Evolutionary conservation across 139 green algal genomes (phyloP).

Genomic region (Ettlia oleoabundans): DNA sequence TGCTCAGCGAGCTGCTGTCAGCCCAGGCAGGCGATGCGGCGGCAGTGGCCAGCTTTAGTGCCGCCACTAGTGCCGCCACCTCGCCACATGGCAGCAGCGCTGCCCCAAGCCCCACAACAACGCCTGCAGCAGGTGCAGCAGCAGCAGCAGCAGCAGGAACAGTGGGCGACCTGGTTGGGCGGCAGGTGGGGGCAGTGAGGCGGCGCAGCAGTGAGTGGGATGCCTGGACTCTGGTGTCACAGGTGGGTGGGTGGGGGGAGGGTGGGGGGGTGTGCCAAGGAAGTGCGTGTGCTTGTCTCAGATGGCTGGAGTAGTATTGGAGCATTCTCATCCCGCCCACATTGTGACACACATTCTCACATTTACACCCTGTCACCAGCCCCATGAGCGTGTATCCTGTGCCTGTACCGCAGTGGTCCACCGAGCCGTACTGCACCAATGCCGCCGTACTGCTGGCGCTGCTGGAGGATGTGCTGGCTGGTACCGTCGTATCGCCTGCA

Average conservation of each 20-base stretch:
- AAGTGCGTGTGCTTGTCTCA: background rate
- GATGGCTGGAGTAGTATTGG: background rate
- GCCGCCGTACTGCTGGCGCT: conserved; percentile 46
- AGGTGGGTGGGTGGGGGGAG: background rate
- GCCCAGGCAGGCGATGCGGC: conserved; percentile 1
- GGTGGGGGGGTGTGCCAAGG: background rate
- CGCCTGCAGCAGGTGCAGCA: no score
- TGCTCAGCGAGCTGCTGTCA: conserved; percentile 31
- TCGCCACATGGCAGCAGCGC: no score
- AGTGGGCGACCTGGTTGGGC: background rate
- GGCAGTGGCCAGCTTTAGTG: background rate
- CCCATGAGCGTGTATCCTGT: background rate
- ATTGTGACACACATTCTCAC: no score
- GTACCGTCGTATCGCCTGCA: conserved; percentile 27
- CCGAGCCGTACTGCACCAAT: conserved; percentile 45
- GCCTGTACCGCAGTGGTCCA: conserved; percentile 33
- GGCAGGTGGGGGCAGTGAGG: background rate
- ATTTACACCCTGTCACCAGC: no score
- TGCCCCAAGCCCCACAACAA: no score
- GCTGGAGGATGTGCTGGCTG: conserved; percentile 42
- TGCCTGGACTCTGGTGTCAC: conserved; percentile 17
- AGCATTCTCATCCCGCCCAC: no score
- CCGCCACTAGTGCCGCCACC: no score
- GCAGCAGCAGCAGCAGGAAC: background rate
- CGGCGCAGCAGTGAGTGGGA: conserved; percentile 23